Evolutionary conservation across 129 eudicot species (phyloP), one percentile per base, ranked within the genome.

Genomic region (Tanacetum coccineum): DNA sequence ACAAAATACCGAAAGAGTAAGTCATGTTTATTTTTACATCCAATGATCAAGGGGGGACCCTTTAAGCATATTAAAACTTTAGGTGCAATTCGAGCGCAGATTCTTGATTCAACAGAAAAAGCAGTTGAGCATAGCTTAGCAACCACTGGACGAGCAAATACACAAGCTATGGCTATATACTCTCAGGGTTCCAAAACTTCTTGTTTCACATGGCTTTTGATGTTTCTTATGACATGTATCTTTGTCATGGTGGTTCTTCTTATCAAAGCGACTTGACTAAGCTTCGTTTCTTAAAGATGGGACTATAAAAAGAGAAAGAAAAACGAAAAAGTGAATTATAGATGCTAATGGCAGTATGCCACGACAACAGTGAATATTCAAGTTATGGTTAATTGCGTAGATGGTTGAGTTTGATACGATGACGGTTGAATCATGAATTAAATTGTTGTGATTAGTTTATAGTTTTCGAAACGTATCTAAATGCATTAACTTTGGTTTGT

Each of bases 121-220:
- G 96, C 98, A 0, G 86, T 86, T 60, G 98, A 93, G 56, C 87
- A 84, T 53, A 93, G 96, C 78, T 77, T 88, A 81, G 98, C 98
- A 63, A 86, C 86, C 84, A 88, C 98, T 0, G 96, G 91, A 28
- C 87, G 77, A 44, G 92, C 87, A 63, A 88, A 68, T 67, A 63
- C 81, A 22, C 79, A 88, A 40, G 94, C 98, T 15, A 75, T 45
- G 70, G 83, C 81, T 39, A 77, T 93, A 11, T 82, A 70, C 70
- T 84, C 91, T 0, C 70, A 73, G 79, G 81, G 95, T 62, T 74
- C 75, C 73, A 88, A 86, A 71, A 93, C 98, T 15, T 77, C 95
- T 6, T 93, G 96, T 70, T 80, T 86, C 74, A 81, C 85, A 7
- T 88, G 92, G 95, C 79, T 86, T 45, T 64, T 80, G 71, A 80